Evolutionary conservation across 2,329 filamentous ascomycete genomes (phyloP), one percentile per base, ranked within the genome.

Genomic region (Xylariaceae sp.): DNA sequence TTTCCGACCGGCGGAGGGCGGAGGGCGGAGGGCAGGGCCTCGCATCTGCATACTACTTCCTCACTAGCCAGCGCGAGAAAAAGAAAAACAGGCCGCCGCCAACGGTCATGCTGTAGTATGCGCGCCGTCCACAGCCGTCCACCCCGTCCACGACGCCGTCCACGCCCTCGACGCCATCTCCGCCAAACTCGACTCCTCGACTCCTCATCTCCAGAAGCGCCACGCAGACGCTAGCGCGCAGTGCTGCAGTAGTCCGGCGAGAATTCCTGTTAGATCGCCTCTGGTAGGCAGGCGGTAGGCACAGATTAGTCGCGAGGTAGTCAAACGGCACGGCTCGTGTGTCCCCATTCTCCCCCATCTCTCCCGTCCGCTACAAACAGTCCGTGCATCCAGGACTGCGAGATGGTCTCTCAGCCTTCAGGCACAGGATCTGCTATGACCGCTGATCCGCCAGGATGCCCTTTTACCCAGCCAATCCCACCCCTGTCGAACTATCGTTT

Each of bases 341-440:
- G 31, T 44, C 39, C 31, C 43, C 33, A 45, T 51, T 44, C n/a
- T n/a, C 42, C 27, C 38, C 45, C 33, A 42, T 27, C 22, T 40
- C 39, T n/a, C 17, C 41, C 30, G 27, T 18, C 27, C 14, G 31
- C 40, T 19, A n/a, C n/a, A n/a, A n/a, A n/a, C n/a, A n/a, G n/a
- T n/a, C n/a, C 22, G 22, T 27, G 22, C 22, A 5, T 27, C 22
- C 7, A 27, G 22, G 22, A 27, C 52, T 54, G 43, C 48, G 38
- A 48, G 45, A 51, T 46, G 39, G 33, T 10, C 48, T 51, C n/a
- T n/a, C n/a, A n/a, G n/a, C n/a, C n/a, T n/a, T n/a, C 52, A 54
- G 52, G 52, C 27, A 54, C 52, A 46, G 48, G 45, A 54, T 51
- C 51, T 54, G 11, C 11, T n/a, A n/a, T 9, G 32, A n/a, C 7